These are phyloP conservation scores for Multifurca ochricompacta DNA, from an alignment of 768 basidiomycete species.

Conservation along the genomic window DNA sequence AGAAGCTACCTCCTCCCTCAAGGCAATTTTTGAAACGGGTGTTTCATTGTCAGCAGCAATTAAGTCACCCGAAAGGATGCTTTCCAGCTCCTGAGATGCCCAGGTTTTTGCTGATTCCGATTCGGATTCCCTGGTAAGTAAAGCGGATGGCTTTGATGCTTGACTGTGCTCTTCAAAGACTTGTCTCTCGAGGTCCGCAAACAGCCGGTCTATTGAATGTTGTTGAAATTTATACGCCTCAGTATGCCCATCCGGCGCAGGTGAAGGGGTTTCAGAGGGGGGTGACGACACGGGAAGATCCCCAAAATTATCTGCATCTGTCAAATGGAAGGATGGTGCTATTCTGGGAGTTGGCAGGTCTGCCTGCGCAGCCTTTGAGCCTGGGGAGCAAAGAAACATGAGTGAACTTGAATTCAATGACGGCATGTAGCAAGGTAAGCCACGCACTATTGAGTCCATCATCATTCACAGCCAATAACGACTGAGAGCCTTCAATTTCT, in stretches of 20 bases:
- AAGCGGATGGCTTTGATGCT: not conserved
- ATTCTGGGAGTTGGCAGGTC: not conserved
- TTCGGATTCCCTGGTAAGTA: not conserved
- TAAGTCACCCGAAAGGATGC: conserved; percentile 3
- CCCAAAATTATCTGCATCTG: conserved; percentile 18
- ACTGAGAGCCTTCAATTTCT: not conserved
- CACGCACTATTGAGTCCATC: not conserved
- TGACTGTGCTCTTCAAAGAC: not conserved
- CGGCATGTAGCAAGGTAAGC: not conserved
- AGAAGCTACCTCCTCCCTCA: not conserved
- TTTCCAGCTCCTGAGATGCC: conserved; percentile 14
- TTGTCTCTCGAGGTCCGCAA: conserved; percentile 8
- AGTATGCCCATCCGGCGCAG: not conserved
- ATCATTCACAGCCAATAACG: not conserved
- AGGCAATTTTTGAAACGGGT: not conserved
- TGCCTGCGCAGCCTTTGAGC: not conserved
- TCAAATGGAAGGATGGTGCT: conserved; percentile 5
- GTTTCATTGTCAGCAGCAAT: not conserved
- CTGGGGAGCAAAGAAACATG: not conserved
- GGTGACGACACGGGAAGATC: conserved; percentile 18
- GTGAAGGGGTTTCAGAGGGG: conserved; percentile 11
- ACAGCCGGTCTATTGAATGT: conserved; percentile 8
- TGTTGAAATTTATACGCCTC: not conserved
- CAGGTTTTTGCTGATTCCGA: not conserved
- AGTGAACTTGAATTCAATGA: not conserved